These are phyloP conservation scores for Anastatica hierochuntica DNA, from an alignment of 345 rosid genomes.

Conservation along the genomic window DNA sequence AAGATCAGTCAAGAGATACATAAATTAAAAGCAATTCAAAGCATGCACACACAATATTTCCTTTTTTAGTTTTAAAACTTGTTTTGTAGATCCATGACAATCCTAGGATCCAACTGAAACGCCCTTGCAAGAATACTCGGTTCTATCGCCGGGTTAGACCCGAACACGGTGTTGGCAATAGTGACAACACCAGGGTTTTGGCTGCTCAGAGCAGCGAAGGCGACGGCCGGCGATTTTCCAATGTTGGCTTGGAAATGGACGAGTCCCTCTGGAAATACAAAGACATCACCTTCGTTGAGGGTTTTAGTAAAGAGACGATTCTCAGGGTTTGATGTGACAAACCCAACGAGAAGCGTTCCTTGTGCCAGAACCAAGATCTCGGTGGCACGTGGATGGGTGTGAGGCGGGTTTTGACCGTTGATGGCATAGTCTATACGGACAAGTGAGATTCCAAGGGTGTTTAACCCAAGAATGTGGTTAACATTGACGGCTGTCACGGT, in stretches of 20 bases:
- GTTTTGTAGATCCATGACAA: slow-evolving; percentile 6
- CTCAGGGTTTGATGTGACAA: slow-evolving; percentile 30
- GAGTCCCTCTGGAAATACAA: slow-evolving; percentile 22
- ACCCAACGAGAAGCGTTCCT: slow-evolving; percentile 34
- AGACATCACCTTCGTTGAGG: slow-evolving; percentile 16
- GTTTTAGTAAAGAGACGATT: slow-evolving; percentile 18
- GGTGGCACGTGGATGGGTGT: slow-evolving; percentile 16
- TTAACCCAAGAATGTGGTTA: slow-evolving; percentile 22
- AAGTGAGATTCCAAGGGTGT: slow-evolving; percentile 21
- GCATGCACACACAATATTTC: too few relatives aligned
- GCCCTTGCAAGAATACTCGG: slow-evolving; percentile 16
- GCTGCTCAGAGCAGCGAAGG: slow-evolving; percentile 20
- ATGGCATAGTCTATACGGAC: slow-evolving; percentile 25
- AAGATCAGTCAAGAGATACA: too few relatives aligned
- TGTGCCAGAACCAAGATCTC: slow-evolving; percentile 20
- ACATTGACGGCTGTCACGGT: slow-evolving; percentile 15
- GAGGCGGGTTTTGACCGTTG: slow-evolving; percentile 22
- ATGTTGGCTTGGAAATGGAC: slow-evolving; percentile 34
- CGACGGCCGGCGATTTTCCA: slow-evolving; percentile 21
- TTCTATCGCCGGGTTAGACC: slow-evolving; percentile 17
- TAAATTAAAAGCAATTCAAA: too few relatives aligned
- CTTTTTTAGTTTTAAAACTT: too few relatives aligned
- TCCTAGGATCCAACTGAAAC: slow-evolving; percentile 12
- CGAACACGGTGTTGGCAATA: slow-evolving; percentile 18
- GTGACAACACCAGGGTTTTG: slow-evolving; percentile 23